Evolutionary conservation across 768 basidiomycete genomes (phyloP).

Genomic region (Suillus decipiens): DNA sequence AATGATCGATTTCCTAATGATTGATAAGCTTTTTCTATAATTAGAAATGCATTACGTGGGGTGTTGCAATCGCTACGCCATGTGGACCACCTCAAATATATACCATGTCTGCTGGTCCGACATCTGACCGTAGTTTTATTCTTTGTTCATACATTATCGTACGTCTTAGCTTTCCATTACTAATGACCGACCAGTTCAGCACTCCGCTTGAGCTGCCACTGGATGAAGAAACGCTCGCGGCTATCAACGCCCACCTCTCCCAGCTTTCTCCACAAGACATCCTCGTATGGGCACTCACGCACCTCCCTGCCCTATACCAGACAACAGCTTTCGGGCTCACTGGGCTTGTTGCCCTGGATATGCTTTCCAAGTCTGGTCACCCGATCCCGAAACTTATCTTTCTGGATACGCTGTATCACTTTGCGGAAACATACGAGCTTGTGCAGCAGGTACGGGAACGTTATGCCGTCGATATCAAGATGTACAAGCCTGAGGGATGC

Average conservation of each 20-base stretch:
- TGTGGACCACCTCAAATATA: conserved; percentile 1
- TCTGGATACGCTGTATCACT: conserved; percentile 96
- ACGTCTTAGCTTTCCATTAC: background rate
- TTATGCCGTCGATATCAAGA: conserved; percentile 73
- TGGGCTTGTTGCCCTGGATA: conserved; percentile 90
- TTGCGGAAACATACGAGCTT: conserved; percentile 88
- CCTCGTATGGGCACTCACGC: conserved; percentile 78
- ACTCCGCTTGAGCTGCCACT: conserved; percentile 59
- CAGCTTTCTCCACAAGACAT: conserved; percentile 80
- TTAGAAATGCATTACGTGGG: background rate
- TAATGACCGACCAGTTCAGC: conserved; percentile 29
- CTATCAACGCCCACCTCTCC: conserved; percentile 75
- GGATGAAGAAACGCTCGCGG: conserved; percentile 54
- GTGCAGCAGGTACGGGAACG: conserved; percentile 76
- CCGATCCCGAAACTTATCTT: conserved; percentile 87
- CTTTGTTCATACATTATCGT: background rate
- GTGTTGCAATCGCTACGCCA: conserved; percentile 8
- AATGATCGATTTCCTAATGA: background rate
- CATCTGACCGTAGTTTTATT: background rate
- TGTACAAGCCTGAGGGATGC: conserved; percentile 79
- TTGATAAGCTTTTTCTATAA: background rate
- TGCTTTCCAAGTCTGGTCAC: conserved; percentile 68
- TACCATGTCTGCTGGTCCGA: background rate
- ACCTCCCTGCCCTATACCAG: conserved; percentile 82
- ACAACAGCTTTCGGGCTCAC: conserved; percentile 98